phyloP scores from a whole-genome alignment of 2,329 filamentous ascomycete genomes.

The Paraphaeosphaeria minitans region DNA sequence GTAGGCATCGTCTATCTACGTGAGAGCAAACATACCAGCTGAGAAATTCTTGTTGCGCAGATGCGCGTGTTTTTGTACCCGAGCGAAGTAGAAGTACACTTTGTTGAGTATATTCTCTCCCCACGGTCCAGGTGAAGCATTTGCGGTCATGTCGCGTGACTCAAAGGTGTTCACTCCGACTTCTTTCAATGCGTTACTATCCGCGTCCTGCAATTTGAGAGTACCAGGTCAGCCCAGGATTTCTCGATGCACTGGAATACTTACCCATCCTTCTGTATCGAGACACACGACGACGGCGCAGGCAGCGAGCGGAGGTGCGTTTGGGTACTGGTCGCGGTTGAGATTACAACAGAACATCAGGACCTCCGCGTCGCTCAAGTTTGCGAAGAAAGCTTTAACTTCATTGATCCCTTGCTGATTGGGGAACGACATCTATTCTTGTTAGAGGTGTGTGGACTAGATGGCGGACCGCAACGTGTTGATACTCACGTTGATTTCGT shows the following conservation, averaged over 20 bases:
- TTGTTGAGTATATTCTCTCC: slow-evolving; percentile 26
- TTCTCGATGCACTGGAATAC: neutral
- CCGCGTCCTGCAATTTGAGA: slow-evolving; percentile 10
- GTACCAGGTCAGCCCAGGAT: neutral
- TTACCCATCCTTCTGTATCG: slow-evolving; percentile 29
- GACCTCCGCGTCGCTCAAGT: neutral
- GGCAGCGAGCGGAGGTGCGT: slow-evolving; percentile 16
- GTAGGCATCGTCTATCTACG: too few species aligned
- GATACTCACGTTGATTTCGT: neutral
- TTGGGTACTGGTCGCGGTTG: neutral
- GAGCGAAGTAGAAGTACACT: slow-evolving; percentile 28
- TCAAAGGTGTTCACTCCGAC: slow-evolving; percentile 25
- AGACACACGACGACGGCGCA: slow-evolving; percentile 25
- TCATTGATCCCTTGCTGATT: neutral
- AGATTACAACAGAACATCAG: neutral
- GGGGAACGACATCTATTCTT: neutral
- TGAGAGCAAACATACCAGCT: too few species aligned
- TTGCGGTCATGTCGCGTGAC: slow-evolving; percentile 9
- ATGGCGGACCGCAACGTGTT: neutral
- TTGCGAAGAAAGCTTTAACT: neutral
- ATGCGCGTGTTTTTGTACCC: slow-evolving; percentile 27
- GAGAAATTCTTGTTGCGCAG: slow-evolving; percentile 20
- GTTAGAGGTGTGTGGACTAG: neutral
- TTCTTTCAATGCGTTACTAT: slow-evolving; percentile 29
- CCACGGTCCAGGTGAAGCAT: slow-evolving; percentile 8